These are phyloP conservation scores for Lepidium africanum DNA, from an alignment of 345 rosid genomes.

Conservation along the genomic window DNA sequence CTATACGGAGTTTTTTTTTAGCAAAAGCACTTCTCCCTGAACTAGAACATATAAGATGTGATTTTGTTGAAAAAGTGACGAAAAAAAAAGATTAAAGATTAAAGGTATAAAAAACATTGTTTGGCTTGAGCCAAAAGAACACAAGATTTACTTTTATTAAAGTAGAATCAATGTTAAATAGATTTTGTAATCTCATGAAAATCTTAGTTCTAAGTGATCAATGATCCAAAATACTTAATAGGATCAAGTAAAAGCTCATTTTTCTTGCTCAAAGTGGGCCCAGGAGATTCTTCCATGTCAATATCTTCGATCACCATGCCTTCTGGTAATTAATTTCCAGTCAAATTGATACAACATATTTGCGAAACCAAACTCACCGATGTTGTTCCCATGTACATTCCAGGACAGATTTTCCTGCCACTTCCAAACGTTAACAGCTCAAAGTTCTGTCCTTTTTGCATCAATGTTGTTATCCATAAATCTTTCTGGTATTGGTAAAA, in stretches of 20 bases:
- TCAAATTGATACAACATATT: background rate
- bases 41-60: no score
- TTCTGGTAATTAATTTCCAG: conserved; percentile 31
- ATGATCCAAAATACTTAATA: background rate
- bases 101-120: no score
- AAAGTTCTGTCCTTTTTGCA: background rate
- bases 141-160: background rate
- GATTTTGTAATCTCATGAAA: background rate
- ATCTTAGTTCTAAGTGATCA: background rate
- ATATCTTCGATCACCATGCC: conserved; percentile 18
- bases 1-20: no score
- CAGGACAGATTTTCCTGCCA: conserved; percentile 38
- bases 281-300: conserved; percentile 35
- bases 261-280: conserved; percentile 18
- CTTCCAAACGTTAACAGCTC: conserved; percentile 31
- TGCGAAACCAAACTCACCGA: background rate
- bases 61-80: no score
- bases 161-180: background rate
- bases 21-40: no score
- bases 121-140: background rate
- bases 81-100: no score
- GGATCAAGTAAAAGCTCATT: conserved; percentile 29
- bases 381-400: background rate
- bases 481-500: background rate
- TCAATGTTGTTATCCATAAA: background rate